Base-by-base conservation (phyloP, 176 grass and related monocot species). In the Dactylis glomerata region DNA sequence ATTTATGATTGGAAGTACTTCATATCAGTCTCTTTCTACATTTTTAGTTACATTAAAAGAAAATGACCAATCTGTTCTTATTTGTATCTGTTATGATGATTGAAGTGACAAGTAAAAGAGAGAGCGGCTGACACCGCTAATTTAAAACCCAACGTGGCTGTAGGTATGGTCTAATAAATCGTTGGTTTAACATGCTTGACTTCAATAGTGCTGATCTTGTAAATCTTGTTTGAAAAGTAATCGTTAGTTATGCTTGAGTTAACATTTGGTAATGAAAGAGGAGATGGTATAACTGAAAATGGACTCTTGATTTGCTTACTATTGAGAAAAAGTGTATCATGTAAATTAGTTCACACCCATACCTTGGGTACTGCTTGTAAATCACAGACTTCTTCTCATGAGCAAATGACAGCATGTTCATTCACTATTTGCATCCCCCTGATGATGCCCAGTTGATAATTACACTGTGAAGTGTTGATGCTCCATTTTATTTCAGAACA, bases 401-500 rank as follows among this genome's bases (percentile, higher is more conserved):
- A 65, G 41, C 58, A 79, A 19, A 63, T 44, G 34, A 79, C 57
- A 28, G 13, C 24, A 31, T 10, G 3, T 67, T 81, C 20, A 49
- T 66, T 4, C 1, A 32, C 33, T 50, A 32, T 5, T 45, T n/a
- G 17, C 44, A 67, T 46, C 42, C 50, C 40, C 46, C 14, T 66
- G 30, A 36, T 79, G 50, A 31, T 34, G 62, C 36, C 64, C 50
- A 45, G 68, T 51, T 68, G 73, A 33, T 85, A 85, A 56, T 77
- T 78, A 24, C 19, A 20, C 10, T 2, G 17, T 13, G 30, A 3
- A 64, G 31, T 55, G 52, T 10, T n/a, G 75, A 52, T 77, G 22
- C 57, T 77, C n/a, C 22, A 37, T 77, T 34, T 54, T 78, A 26
- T 57, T 68, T 44, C 37, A 17, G 23, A 61, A 61, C 57, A 61